A percentile compares a stretch with the other conserved stretches of the same genome.
These are phyloP conservation scores for Fusarium pininemorale DNA, from an alignment of 2,329 filamentous ascomycete genomes.

Conservation along the genomic window DNA sequence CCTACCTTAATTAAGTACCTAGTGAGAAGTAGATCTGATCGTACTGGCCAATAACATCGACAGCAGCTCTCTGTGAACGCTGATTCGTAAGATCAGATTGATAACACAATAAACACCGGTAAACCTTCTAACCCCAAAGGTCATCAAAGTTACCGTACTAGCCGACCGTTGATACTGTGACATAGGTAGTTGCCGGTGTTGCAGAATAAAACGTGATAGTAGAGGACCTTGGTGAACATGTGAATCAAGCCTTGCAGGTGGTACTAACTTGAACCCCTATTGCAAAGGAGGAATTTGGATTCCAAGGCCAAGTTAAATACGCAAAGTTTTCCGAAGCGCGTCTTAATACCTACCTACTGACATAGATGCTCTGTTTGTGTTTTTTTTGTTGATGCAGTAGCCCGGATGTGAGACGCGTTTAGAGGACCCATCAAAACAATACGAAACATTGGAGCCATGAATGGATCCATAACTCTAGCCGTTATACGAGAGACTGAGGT, in stretches of 20 bases:
- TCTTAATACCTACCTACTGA: background rate
- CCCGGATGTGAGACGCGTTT: slow-evolving; percentile 25
- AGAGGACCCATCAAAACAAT: slow-evolving; percentile 33
- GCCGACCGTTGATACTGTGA: background rate
- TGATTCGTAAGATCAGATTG: background rate
- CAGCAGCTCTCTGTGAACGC: background rate
- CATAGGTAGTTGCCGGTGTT: background rate
- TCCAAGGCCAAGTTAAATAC: background rate
- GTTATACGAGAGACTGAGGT: slow-evolving; percentile 6
- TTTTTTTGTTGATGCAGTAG: slow-evolving; percentile 33
- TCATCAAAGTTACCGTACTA: background rate
- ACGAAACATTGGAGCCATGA: slow-evolving; percentile 20
- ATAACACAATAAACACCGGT: background rate
- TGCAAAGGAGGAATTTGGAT: background rate
- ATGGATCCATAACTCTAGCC: slow-evolving; percentile 13
- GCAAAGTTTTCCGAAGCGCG: background rate
- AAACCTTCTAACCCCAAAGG: background rate
- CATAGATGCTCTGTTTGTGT: slow-evolving; percentile 26
- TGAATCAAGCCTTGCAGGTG: background rate
- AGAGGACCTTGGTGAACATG: background rate
- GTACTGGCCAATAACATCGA: background rate
- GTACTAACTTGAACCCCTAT: background rate
- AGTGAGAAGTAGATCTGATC: background rate
- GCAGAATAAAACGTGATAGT: background rate
- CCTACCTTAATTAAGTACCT: background rate